phyloP scores from a whole-genome alignment of 2,329 filamentous ascomycete species.

The Fusarium torulosum region DNA sequence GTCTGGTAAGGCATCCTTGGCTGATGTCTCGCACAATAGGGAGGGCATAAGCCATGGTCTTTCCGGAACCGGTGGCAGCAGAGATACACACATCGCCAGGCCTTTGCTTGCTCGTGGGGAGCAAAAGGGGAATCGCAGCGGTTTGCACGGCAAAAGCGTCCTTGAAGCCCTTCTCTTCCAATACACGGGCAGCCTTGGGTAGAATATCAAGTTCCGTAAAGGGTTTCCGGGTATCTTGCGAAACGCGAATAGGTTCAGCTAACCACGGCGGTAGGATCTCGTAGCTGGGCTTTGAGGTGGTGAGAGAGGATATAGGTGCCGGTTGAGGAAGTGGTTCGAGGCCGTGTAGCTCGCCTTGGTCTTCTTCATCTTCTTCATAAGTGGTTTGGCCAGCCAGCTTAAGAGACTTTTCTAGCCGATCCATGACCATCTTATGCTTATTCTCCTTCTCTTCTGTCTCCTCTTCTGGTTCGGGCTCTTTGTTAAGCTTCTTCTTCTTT shows the following conservation, averaged over 20 bases:
- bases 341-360: conserved; percentile 70
- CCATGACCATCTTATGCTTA: conserved; percentile 64
- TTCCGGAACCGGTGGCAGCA: conserved; percentile 94
- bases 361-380: conserved; percentile 50
- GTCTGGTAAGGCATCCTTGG: conserved; percentile 70
- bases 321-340: conserved; percentile 87
- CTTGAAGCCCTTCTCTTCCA: conserved; percentile 69
- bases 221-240: conserved; percentile 67
- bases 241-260: conserved; percentile 77
- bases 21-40: conserved; percentile 85
- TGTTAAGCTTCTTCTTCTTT: conserved; percentile 49
- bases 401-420: conserved; percentile 68
- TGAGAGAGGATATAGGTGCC: conserved; percentile 65
- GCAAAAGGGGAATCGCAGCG: conserved; percentile 78
- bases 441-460: conserved; percentile 49
- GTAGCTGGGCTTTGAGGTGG: conserved; percentile 73
- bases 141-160: conserved; percentile 61
- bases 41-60: conserved; percentile 91
- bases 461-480: conserved; percentile 35
- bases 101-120: conserved; percentile 71
- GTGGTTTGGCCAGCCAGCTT: conserved; percentile 60
- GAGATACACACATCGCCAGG: conserved; percentile 88
- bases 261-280: conserved; percentile 87
- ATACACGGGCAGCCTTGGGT: conserved; percentile 67
- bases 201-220: conserved; percentile 76